Evolutionary conservation across 1,139 yeast species (phyloP).

Genomic region (Candida frijolesensis): DNA sequence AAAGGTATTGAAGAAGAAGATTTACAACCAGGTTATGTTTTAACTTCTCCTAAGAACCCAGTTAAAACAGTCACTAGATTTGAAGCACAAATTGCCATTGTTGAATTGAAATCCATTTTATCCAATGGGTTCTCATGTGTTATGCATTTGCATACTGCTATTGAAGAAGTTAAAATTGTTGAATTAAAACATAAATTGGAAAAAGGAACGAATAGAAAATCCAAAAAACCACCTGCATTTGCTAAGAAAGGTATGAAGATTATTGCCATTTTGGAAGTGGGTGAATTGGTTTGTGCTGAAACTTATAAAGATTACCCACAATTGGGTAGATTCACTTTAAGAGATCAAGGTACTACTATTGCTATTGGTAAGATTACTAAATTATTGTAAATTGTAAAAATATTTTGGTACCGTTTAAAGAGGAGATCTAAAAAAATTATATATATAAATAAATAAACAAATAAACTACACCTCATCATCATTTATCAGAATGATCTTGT

Average conservation of each 20-base stretch:
- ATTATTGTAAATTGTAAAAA: slow-evolving; percentile 39
- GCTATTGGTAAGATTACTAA: slow-evolving; percentile 97
- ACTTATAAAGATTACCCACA: slow-evolving; percentile 91
- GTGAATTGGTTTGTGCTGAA: slow-evolving; percentile 90
- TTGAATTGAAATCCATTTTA: slow-evolving; percentile 89
- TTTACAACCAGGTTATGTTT: slow-evolving; percentile 85
- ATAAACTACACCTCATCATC: neutral
- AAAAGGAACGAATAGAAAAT: slow-evolving; percentile 94
- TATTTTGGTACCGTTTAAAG: neutral
- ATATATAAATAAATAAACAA: neutral
- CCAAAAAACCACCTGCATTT: slow-evolving; percentile 96
- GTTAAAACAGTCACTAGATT: slow-evolving; percentile 88
- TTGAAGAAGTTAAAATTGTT: slow-evolving; percentile 86
- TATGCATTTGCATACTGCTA: slow-evolving; percentile 98
- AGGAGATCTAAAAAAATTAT: neutral
- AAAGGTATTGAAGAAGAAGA: slow-evolving; percentile 98
- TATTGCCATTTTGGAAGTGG: slow-evolving; percentile 84
- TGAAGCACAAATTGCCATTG: slow-evolving; percentile 96
- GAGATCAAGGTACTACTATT: slow-evolving; percentile 97
- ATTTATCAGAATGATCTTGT: slow-evolving; percentile 1
- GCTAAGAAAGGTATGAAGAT: slow-evolving; percentile 99
- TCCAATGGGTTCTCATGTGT: slow-evolving; percentile 97
- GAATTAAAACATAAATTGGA: slow-evolving; percentile 90
- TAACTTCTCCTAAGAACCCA: slow-evolving; percentile 83
- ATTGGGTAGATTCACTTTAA: slow-evolving; percentile 94